Base-by-base conservation (phyloP, 208 protist species). In the Acanthamoeba sp. region DNA sequence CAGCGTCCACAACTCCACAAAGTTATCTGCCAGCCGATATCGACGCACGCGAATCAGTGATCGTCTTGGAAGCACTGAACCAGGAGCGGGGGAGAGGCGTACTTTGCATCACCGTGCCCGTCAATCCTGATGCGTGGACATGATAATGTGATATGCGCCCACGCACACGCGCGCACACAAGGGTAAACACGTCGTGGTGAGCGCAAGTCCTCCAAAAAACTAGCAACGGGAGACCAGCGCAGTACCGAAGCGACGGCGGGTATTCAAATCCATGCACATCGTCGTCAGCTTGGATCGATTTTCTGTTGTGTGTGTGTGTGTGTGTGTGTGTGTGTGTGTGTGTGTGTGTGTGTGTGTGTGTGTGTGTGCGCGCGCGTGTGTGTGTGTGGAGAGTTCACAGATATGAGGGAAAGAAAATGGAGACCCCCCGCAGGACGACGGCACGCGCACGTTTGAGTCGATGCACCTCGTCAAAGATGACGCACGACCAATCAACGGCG, bases 381-480 rank as follows among this genome's bases (percentile, higher is more conserved):
- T n/a, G n/a, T n/a, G n/a, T n/a, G n/a, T n/a, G n/a, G n/a, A n/a
- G n/a, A n/a, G n/a, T n/a, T 52, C 57, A 55, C 24, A 87, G 24
- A 20, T 73, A 76, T 76, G 45, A 85, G n/a, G 10, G 5, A 32
- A 27, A 85, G 76, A 55, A 48, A 20, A 85, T 45, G 45, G 24
- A 85, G 14, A n/a, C n/a, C n/a, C n/a, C n/a, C n/a, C n/a, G n/a
- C n/a, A n/a, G n/a, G n/a, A n/a, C n/a, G n/a, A n/a, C n/a, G n/a
- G n/a, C n/a, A n/a, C n/a, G 40, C 36, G 84, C 22, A 91, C 84
- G 32, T 42, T 95, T 95, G 22, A 95, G 66, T 52, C 90, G 82
- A 71, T 95, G 95, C 7, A 95, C 91, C 88, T 95, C 95, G 73
- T 95, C 95, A 78, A 95, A 95, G 10, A 95, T 93, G 18, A 95